Conservation (phyloP, 2,329 filamentous ascomycete species). For the Macrophomina phaseolina region DNA sequence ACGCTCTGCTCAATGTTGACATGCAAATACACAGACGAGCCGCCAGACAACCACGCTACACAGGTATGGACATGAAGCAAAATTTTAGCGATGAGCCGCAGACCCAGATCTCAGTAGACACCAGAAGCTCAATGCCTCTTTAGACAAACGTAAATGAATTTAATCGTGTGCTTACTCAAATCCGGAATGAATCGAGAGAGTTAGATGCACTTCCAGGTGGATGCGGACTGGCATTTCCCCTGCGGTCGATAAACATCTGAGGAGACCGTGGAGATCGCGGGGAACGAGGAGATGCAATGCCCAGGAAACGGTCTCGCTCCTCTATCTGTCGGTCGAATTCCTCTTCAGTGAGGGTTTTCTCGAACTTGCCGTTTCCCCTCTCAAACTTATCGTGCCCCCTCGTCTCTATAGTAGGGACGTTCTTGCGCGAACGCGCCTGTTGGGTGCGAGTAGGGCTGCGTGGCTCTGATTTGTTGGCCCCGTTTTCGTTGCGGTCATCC, state of each 20-base stretch:
- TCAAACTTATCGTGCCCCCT: slow-evolving; percentile 6
- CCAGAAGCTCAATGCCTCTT: neutral
- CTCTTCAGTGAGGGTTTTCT: neutral
- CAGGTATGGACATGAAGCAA: neutral
- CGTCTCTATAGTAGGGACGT: neutral
- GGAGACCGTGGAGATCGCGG: neutral
- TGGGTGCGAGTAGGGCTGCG: neutral
- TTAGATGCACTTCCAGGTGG: slow-evolving; percentile 4
- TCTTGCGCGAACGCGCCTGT: neutral
- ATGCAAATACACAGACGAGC: neutral
- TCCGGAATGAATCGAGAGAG: slow-evolving; percentile 18
- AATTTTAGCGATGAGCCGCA: neutral
- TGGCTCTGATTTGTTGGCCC: neutral
- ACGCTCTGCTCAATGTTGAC: neutral
- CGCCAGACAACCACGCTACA: neutral
- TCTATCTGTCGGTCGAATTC: slow-evolving; percentile 11
- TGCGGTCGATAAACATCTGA: neutral
- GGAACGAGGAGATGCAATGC: neutral
- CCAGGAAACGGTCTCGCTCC: neutral
- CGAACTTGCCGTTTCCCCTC: neutral
- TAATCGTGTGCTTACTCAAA: neutral
- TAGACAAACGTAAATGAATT: neutral
- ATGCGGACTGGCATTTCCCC: neutral
- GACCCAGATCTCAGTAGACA: neutral
- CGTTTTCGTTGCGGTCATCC: no score